Percentiles rank a stretch among this genome's conserved stretches.
Evolutionary conservation across 2,329 filamentous ascomycete genomes (phyloP).

Genomic region (Penicillium corylophilum): DNA sequence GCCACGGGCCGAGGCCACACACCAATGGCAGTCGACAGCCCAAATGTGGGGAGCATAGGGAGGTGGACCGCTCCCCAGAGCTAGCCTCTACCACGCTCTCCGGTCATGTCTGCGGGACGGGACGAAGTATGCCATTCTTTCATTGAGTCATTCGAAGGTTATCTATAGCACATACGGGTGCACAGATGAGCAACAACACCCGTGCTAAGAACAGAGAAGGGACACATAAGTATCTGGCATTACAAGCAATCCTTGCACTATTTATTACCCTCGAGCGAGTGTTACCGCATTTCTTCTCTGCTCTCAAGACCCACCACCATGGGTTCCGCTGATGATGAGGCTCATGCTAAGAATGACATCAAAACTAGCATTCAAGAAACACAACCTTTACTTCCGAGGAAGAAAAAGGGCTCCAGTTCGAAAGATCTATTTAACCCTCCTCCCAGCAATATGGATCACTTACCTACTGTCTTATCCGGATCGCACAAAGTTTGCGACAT

Average conservation of each 20-base stretch:
- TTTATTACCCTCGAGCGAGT: too few species aligned
- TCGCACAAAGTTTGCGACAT: conserved; percentile 19
- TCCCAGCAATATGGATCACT: conserved; percentile 53
- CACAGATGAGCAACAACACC: too few species aligned
- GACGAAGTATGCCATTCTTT: background rate
- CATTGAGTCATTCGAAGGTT: conserved; percentile 6
- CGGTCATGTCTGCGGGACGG: conserved; percentile 4
- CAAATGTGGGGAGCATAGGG: conserved; percentile 1
- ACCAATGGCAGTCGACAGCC: too few species aligned
- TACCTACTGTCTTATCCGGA: conserved; percentile 51
- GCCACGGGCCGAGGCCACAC: too few species aligned
- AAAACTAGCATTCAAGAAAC: conserved; percentile 10
- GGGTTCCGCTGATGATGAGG: conserved; percentile 3
- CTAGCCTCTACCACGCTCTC: conserved; percentile 6
- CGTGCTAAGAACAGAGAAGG: too few species aligned
- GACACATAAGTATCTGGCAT: conserved; percentile 13
- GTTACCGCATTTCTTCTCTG: background rate
- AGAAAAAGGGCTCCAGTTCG: conserved; percentile 47
- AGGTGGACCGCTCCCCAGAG: conserved; percentile 1
- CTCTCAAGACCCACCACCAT: background rate
- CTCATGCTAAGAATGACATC: conserved; percentile 10
- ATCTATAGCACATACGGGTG: too few species aligned
- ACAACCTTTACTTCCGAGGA: conserved; percentile 27
- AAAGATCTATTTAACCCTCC: conserved; percentile 46
- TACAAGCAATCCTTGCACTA: background rate